Conservation (phyloP, 2,329 filamentous ascomycete genomes). For the Xylariaceae sp. region DNA sequence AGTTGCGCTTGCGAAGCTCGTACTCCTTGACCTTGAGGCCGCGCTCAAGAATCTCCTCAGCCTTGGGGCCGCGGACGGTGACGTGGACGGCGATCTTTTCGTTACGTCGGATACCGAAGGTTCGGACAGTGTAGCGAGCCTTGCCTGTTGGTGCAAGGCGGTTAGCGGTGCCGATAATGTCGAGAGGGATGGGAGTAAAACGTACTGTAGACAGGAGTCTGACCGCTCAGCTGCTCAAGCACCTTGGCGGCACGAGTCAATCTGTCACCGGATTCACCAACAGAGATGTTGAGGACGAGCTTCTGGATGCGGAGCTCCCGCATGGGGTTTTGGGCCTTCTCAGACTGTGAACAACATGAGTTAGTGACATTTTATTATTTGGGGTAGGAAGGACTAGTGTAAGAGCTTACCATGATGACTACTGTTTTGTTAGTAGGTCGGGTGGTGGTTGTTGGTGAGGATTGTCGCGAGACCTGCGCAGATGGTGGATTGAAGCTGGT, state of each 20-base stretch:
- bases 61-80: constrained; percentile 97
- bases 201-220: constrained; percentile 99
- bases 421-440: constrained; percentile 26
- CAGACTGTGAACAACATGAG: constrained; percentile 47
- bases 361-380: constrained; percentile 22
- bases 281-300: constrained; percentile 77
- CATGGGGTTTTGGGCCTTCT: constrained; percentile 97
- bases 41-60: constrained; percentile 99
- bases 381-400: background rate
- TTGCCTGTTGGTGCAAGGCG: constrained; percentile 62
- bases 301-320: constrained; percentile 85
- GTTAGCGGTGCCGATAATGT: constrained; percentile 13
- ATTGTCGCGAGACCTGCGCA: constrained; percentile 3
- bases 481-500: constrained; percentile 7
- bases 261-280: constrained; percentile 99
- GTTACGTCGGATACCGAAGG: constrained; percentile 99
- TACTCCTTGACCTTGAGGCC: constrained; percentile 99
- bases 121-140: constrained; percentile 99
- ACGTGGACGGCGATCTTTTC: constrained; percentile 99
- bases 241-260: constrained; percentile 99
- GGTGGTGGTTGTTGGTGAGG: constrained; percentile 10
- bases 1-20: constrained; percentile 99
- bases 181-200: constrained; percentile 21
- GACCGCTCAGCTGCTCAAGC: constrained; percentile 98
- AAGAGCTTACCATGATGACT: constrained; percentile 38